Percentiles rank a stretch among this genome's conserved stretches.
These are phyloP conservation scores for Claviceps arundinis DNA, from an alignment of 2,329 filamentous ascomycete genomes.

Conservation along the genomic window DNA sequence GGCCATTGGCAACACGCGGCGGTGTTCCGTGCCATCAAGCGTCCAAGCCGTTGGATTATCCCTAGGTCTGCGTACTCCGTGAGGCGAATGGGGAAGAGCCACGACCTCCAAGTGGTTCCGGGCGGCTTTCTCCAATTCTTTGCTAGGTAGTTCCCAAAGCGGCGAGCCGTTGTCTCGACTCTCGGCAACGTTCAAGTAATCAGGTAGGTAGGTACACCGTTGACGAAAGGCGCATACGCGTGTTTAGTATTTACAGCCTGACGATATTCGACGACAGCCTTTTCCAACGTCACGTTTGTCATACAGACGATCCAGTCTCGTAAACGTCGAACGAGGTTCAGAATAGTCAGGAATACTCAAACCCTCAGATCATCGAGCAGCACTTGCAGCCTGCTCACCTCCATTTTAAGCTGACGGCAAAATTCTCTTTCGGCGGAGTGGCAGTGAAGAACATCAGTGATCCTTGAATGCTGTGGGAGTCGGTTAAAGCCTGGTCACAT, in stretches of 20 bases:
- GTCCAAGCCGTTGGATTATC: neutral
- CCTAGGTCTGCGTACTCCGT: too few species aligned
- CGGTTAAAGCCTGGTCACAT: neutral
- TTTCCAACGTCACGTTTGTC: neutral
- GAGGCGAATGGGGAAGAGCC: neutral
- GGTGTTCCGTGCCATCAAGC: neutral
- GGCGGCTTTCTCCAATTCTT: conserved; percentile 6
- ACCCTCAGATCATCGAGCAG: neutral
- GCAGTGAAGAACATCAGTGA: neutral
- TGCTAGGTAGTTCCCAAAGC: conserved; percentile 3
- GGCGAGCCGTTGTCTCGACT: conserved; percentile 8
- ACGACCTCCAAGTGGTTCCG: neutral
- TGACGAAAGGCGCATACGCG: neutral
- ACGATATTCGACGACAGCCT: neutral
- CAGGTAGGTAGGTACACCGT: too few species aligned
- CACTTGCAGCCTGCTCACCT: neutral
- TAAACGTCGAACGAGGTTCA: neutral
- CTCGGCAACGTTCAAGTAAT: too few species aligned
- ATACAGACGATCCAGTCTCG: neutral
- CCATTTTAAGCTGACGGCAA: neutral
- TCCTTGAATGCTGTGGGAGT: neutral
- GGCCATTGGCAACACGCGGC: neutral
- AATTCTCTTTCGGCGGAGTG: neutral
- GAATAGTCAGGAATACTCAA: neutral
- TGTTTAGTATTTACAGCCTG: neutral